phyloP scores from a whole-genome alignment of 768 basidiomycete species.

The Chiua virens region DNA sequence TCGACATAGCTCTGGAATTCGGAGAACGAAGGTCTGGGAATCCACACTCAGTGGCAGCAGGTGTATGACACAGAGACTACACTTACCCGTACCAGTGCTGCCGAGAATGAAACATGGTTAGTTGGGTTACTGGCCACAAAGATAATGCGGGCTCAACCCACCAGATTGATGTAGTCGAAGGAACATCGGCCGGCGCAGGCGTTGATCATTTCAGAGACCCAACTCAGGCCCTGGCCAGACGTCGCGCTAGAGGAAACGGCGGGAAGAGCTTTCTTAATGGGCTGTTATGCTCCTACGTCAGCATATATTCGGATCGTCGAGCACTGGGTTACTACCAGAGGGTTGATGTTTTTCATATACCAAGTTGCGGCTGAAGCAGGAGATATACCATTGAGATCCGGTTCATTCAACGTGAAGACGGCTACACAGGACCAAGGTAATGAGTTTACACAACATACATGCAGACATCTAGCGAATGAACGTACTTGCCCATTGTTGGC shows the following conservation, averaged over 20 bases:
- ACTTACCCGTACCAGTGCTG: background rate
- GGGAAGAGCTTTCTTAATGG: conserved; percentile 37
- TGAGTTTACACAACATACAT: background rate
- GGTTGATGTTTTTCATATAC: conserved; percentile 38
- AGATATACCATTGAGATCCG: conserved; percentile 19
- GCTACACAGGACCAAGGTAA: conserved; percentile 6
- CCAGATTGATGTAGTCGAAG: conserved; percentile 38
- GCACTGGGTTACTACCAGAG: conserved; percentile 25
- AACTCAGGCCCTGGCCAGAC: conserved; percentile 35
- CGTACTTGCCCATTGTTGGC: conserved; percentile 34
- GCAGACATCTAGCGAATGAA: background rate
- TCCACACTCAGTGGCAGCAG: background rate
- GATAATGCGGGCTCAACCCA: conserved; percentile 8
- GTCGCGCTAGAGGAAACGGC: conserved; percentile 10
- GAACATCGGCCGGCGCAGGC: conserved; percentile 37
- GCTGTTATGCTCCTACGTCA: conserved; percentile 14
- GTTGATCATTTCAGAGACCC: conserved; percentile 35
- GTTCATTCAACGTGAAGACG: conserved; percentile 28
- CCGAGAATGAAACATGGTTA: background rate
- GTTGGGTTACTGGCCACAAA: background rate
- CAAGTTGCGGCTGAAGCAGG: conserved; percentile 34
- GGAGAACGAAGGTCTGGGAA: conserved; percentile 22
- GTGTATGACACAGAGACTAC: background rate
- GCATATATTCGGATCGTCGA: background rate
- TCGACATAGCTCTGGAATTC: conserved; percentile 9